Percentiles rank a stretch among this genome's conserved stretches.
Evolutionary conservation across 179 eudicot genomes (phyloP).

Genomic region (Heliamphora pulchella): DNA sequence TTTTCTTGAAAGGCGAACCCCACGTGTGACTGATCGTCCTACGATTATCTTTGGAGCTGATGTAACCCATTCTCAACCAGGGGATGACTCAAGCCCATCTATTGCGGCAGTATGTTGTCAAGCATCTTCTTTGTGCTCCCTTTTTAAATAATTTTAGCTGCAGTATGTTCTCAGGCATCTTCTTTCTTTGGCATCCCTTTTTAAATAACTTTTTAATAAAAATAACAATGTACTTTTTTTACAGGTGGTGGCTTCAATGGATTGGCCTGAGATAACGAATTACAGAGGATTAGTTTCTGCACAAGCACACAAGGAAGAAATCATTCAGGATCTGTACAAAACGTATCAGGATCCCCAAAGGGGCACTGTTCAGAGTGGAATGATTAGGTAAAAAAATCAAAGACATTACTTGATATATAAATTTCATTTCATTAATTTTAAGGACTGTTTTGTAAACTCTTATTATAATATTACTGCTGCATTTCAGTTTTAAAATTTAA

Average conservation of each 20-base stretch:
- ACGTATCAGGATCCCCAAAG: conserved; percentile 30
- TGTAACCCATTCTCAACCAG: conserved; percentile 79
- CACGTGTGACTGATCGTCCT: conserved; percentile 36
- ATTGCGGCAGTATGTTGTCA: conserved; percentile 63
- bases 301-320: conserved; percentile 64
- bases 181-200: too few relatives aligned
- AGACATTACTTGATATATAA: too few relatives aligned
- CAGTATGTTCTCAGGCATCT: too few relatives aligned
- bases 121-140: neutral
- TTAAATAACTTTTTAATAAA: too few relatives aligned
- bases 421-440: too few relatives aligned
- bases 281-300: conserved; percentile 64
- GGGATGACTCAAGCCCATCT: conserved; percentile 84
- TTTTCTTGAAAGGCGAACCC: conserved; percentile 29
- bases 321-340: conserved; percentile 58
- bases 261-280: conserved; percentile 74
- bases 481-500: too few relatives aligned
- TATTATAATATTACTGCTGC: too few relatives aligned
- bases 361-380: conserved; percentile 41
- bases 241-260: conserved; percentile 77
- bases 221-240: neutral
- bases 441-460: too few relatives aligned
- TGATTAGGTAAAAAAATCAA: conserved; percentile 42
- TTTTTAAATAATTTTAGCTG: too few relatives aligned
- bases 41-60: conserved; percentile 88